Percentiles rank a stretch among this genome's conserved stretches.
These are phyloP conservation scores for Magnaporthiopsis incrustans DNA, from an alignment of 2,329 filamentous ascomycete species.

Conservation along the genomic window DNA sequence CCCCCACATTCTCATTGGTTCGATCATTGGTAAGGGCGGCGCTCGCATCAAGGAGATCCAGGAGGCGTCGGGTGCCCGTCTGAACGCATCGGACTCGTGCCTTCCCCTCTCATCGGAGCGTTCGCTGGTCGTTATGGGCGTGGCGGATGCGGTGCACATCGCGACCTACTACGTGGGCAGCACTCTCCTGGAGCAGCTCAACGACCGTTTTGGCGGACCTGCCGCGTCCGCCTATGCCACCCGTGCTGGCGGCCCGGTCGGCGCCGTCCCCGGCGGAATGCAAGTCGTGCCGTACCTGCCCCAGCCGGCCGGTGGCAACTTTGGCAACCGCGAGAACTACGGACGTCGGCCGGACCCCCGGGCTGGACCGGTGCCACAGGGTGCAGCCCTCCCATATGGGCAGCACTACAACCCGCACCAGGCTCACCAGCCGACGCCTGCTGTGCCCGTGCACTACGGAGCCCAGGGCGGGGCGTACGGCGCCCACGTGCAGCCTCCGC, in stretches of 20 bases:
- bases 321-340: slow-evolving; percentile 82
- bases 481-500: slow-evolving; percentile 68
- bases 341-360: slow-evolving; percentile 67
- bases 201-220: slow-evolving; percentile 90
- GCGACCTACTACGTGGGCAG: slow-evolving; percentile 98
- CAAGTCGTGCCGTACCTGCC: slow-evolving; percentile 98
- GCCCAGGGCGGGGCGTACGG: slow-evolving; percentile 71
- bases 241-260: slow-evolving; percentile 84
- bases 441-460: slow-evolving; percentile 69
- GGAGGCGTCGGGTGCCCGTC: slow-evolving; percentile 88
- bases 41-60: slow-evolving; percentile 97
- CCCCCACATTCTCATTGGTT: slow-evolving; percentile 94
- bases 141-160: slow-evolving; percentile 97
- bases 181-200: slow-evolving; percentile 95
- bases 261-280: slow-evolving; percentile 93
- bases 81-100: slow-evolving; percentile 94
- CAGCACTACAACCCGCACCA: slow-evolving; percentile 63
- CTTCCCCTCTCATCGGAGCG: slow-evolving; percentile 92
- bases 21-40: slow-evolving; percentile 96
- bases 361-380: slow-evolving; percentile 54
- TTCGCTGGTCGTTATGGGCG: slow-evolving; percentile 95
- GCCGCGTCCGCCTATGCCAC: slow-evolving; percentile 97
- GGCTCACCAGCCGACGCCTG: slow-evolving; percentile 56
- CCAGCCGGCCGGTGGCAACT: slow-evolving; percentile 86
- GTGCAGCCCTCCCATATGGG: slow-evolving; percentile 56